Evolutionary conservation across 257 asterid genomes (phyloP), one percentile per base, ranked within the genome.

Genomic region (Primulina huaijiensis): DNA sequence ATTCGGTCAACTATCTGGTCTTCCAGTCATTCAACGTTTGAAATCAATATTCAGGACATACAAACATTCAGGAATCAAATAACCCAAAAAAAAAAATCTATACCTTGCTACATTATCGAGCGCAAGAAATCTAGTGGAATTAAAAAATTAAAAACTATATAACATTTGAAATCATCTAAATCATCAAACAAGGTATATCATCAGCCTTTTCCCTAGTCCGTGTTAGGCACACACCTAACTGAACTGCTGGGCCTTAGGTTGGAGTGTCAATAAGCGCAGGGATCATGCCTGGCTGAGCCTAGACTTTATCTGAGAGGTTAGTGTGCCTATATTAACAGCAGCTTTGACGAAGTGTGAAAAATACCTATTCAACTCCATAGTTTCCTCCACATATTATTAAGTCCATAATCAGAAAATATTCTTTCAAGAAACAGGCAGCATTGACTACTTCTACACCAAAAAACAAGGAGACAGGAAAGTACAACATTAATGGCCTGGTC

Each of bases 1-100:
- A 77, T 62, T 60, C 65, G 76, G 71, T 80, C 38, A 72, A 57
- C 59, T 62, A 73, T 58, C 46, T 19, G 16, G 16, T 50, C 21
- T 59, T 67, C 59, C 50, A 62, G 69, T 74, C 76, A 67, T 35
- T 60, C 56, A 52, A 61, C 58, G 16, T 50, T 60, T 16, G 60
- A 6, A 12, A 62, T 38, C 62, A 62, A 43, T 58, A 27, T 23
- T 77, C 38, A 6, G 8, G 69, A 52, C 66, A 58, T 9, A 16
- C 8, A 4, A 38, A 60, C 27, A 71, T 57, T 53, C 38, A 69
- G 68, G 67, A 19, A 60, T 65, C 27, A 46, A 59, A 40, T 34
- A 27, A 40, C 60, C 66, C 16, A 63, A 19, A 65, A 63, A 35
- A 31, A 31, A 69, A 55, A 27, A 14, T 62, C n/a, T 14, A 69